These are phyloP conservation scores for Pseudonitzschia multistriata DNA, from an alignment of 108 stramenopile species.

Conservation along the genomic window DNA sequence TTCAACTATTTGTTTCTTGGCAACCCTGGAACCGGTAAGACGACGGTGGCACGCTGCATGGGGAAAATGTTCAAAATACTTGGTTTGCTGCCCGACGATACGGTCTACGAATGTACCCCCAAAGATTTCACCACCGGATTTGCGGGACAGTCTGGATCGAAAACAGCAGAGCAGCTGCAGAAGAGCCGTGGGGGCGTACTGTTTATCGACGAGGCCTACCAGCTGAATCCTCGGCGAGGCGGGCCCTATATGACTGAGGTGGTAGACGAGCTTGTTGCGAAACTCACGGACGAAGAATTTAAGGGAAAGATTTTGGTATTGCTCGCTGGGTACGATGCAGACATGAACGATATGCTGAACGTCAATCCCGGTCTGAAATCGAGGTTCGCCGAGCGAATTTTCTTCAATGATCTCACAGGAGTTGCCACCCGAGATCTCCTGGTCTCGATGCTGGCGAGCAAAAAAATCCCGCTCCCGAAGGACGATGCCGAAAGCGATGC, in stretches of 20 bases:
- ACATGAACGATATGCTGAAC: conserved; percentile 50
- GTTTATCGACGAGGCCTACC: conserved; percentile 79
- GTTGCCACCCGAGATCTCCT: background rate
- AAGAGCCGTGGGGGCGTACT: conserved; percentile 60
- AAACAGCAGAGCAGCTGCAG: conserved; percentile 41
- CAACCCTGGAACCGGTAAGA: conserved; percentile 29
- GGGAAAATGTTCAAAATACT: conserved; percentile 36
- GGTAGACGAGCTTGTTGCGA: conserved; percentile 43
- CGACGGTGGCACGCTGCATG: conserved; percentile 59
- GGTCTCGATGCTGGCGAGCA: background rate
- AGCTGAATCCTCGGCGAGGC: conserved; percentile 26
- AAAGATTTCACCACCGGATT: conserved; percentile 28
- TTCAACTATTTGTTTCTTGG: conserved; percentile 48
- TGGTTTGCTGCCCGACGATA: conserved; percentile 23
- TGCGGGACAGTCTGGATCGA: conserved; percentile 36
- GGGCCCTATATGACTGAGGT: conserved; percentile 46
- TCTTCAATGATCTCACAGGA: background rate
- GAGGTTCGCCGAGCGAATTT: conserved; percentile 33
- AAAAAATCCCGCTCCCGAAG: background rate
- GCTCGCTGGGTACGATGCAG: conserved; percentile 52
- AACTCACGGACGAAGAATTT: conserved; percentile 44
- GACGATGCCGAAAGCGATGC: background rate
- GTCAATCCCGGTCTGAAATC: conserved; percentile 50
- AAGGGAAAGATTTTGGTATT: conserved; percentile 36
- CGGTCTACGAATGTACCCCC: conserved; percentile 34